Evolutionary conservation across 441 rosid species (phyloP).

Genomic region (Syzygium syzygioides): DNA sequence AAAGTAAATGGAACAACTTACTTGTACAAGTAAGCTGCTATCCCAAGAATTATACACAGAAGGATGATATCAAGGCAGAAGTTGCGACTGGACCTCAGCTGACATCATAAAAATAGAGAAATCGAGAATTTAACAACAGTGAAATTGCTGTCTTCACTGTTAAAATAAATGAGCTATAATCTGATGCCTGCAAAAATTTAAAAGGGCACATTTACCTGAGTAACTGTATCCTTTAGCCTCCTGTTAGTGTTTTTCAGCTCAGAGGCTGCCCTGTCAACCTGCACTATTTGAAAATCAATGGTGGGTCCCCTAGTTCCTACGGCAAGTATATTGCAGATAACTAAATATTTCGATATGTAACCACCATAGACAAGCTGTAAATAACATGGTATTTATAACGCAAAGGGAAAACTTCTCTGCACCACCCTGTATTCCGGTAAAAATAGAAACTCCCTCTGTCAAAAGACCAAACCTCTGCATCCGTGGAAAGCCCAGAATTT

Average conservation of each 20-base stretch:
- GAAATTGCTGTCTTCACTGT: background rate
- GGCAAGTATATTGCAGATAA: background rate
- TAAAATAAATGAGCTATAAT: background rate
- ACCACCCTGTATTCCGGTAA: background rate
- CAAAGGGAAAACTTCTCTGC: background rate
- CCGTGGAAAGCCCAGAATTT: background rate
- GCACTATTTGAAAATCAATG: background rate
- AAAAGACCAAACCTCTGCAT: background rate
- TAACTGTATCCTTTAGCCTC: slow-evolving; percentile 48
- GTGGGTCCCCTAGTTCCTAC: background rate
- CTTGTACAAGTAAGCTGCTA: slow-evolving; percentile 62
- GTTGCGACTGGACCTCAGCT: slow-evolving; percentile 61
- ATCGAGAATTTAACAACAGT: background rate
- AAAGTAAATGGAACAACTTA: slow-evolving; percentile 13
- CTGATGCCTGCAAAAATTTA: background rate
- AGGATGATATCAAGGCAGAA: slow-evolving; percentile 59
- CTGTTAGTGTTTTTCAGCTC: slow-evolving; percentile 48
- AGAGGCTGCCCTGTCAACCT: slow-evolving; percentile 50
- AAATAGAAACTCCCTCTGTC: background rate
- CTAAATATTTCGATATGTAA: background rate
- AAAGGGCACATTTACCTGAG: slow-evolving; percentile 24
- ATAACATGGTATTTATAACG: background rate
- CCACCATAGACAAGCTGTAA: background rate
- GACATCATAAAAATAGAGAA: slow-evolving; percentile 1
- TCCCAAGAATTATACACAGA: slow-evolving; percentile 46